Percentiles rank a stretch among this genome's conserved stretches.
phyloP scores from a whole-genome alignment of 2,329 filamentous ascomycete species.

The Curvularia eragrostidis region DNA sequence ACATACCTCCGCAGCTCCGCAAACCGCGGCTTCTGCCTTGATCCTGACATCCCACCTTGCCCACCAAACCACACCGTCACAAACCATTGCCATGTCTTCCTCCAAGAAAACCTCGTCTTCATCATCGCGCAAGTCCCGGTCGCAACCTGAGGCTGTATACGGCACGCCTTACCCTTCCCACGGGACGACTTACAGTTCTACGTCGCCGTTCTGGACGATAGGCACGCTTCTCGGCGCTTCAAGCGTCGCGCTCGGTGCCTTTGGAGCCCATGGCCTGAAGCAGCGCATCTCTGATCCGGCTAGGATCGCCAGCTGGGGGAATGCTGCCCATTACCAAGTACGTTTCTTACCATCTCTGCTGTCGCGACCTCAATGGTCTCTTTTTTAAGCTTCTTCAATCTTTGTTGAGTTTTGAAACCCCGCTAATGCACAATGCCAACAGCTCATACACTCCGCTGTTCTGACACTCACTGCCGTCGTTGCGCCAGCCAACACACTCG shows the following conservation, averaged over 20 bases:
- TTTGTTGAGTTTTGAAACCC: neutral
- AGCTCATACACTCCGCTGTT: slow-evolving; percentile 69
- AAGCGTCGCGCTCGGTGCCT: slow-evolving; percentile 68
- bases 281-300: slow-evolving; percentile 65
- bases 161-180: slow-evolving; percentile 2
- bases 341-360: neutral
- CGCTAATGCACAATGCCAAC: slow-evolving; percentile 46
- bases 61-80: slow-evolving; percentile 8
- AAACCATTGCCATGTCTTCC: slow-evolving; percentile 12
- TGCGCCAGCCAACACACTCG: slow-evolving; percentile 63
- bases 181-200: slow-evolving; percentile 23
- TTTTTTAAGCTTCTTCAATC: neutral
- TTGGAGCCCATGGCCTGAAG: slow-evolving; percentile 72
- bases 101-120: slow-evolving; percentile 21
- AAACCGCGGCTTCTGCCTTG: slow-evolving; percentile 18
- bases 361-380: neutral
- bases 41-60: slow-evolving; percentile 13
- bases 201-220: slow-evolving; percentile 64
- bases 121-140: slow-evolving; percentile 14
- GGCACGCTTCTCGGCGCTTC: slow-evolving; percentile 68
- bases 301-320: slow-evolving; percentile 66
- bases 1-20: slow-evolving; percentile 29
- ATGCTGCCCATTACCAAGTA: slow-evolving; percentile 73
- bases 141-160: slow-evolving; percentile 6
- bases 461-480: slow-evolving; percentile 63